Base-by-base conservation (phyloP, 164 flowering plant species). In the Berberis thunbergii region DNA sequence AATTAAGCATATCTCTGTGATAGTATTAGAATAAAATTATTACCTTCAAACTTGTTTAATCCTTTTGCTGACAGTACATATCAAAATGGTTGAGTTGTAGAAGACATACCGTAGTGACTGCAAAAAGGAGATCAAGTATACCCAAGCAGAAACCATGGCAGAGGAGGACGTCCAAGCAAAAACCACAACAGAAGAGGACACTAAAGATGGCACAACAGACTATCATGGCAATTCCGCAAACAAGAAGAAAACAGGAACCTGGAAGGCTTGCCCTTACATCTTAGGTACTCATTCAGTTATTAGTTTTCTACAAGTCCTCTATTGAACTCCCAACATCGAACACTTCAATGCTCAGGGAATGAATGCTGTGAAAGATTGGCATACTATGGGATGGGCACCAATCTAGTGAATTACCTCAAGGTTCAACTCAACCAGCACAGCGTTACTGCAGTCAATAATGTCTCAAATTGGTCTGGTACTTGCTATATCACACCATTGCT, bases 171-270 rank as follows among this genome's bases (percentile, higher is more conserved):
- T 41, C 49, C 39, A 50, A 45, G 9, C 53, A 7, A 41, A 69
- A 58, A 67, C 64, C 64, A 81, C 79, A 85, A 80, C 65, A 48
- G 85, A 78, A 66, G 82, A 80, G 26, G 88, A 83, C 59, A 85
- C 93, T 4, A 76, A 86, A 64, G 96, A 89, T 78, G 96, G 96
- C 43, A 84, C 96, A 2, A 69, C 80, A 7, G 87, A 89, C 68
- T 78, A 61, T 66, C 74, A 46, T 0, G 74, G 76, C 10, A 74
- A 79, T 2, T 91, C 89, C 40, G 91, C 88, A 0, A 65, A 74
- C 45, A 86, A 69, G 72, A 71, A 64, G 12, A 41, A 75, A 69
- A 89, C 96, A 4, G 93, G 93, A 67, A 89, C 84, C 58, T 84
- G 87, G 93, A 86, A 67, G 60, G 86, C 93, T 39, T 83, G 88